These are phyloP conservation scores for Trichoderma endophyticum DNA, from an alignment of 2,329 filamentous ascomycete genomes.

Conservation along the genomic window DNA sequence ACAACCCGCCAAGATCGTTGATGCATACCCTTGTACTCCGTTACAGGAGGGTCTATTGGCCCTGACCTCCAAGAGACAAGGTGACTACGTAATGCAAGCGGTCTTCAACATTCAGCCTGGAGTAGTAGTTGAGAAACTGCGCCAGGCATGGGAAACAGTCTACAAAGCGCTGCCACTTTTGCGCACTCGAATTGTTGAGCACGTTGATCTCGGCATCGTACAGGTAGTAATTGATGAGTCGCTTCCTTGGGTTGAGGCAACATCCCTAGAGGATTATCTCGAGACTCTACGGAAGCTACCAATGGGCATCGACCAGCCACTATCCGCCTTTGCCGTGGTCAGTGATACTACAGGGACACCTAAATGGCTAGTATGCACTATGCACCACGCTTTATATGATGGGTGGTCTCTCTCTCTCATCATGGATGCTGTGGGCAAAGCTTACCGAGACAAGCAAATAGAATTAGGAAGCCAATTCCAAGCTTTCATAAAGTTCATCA, in stretches of 20 bases:
- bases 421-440: constrained; percentile 28
- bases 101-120: neutral
- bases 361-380: constrained; percentile 39
- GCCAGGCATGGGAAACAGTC: neutral
- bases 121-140: neutral
- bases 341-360: constrained; percentile 29
- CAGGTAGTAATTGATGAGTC: constrained; percentile 38
- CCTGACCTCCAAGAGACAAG: neutral
- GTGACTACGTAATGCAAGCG: neutral
- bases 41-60: neutral
- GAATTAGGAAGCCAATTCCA: neutral
- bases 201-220: neutral
- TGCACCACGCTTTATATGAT: constrained; percentile 53
- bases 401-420: constrained; percentile 43
- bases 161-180: neutral
- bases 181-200: neutral
- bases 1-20: neutral
- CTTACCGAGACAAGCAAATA: neutral
- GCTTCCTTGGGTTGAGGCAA: constrained; percentile 28
- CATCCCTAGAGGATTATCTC: constrained; percentile 36
- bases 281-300: constrained; percentile 33
- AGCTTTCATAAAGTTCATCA: neutral
- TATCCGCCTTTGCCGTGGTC: constrained; percentile 42
- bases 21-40: neutral
- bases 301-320: constrained; percentile 38